Conservation (phyloP, 176 grass and related monocot genomes). For the Eremochloa ophiuroides region DNA sequence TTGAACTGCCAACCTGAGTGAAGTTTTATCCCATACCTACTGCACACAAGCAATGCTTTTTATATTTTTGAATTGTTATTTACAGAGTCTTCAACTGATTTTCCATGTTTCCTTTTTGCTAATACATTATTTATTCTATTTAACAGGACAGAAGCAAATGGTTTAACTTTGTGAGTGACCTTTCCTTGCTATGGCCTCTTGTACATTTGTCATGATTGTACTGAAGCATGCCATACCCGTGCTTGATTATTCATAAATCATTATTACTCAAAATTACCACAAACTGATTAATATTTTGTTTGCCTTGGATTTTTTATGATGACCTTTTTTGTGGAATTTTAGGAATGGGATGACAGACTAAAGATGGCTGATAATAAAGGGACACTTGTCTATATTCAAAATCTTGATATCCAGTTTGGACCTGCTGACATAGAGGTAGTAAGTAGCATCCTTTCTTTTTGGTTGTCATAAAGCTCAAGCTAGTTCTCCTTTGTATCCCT, state of each 20-base stretch:
- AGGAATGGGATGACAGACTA: conserved; percentile 63
- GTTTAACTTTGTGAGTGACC: conserved; percentile 81
- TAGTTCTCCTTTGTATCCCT: neutral
- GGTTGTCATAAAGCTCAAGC: neutral
- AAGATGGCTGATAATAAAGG: conserved; percentile 38
- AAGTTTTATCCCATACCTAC: neutral
- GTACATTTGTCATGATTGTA: neutral
- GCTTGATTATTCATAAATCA: conserved; percentile 15
- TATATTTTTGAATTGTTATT: conserved; percentile 9
- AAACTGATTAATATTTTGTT: conserved; percentile 14
- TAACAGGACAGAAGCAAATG: conserved; percentile 86
- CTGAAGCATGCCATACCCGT: conserved; percentile 2
- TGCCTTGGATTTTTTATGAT: conserved; percentile 1
- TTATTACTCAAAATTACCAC: neutral
- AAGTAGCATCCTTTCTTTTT: conserved; percentile 10
- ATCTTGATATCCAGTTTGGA: conserved; percentile 71
- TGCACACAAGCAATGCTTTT: neutral
- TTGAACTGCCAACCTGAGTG: neutral
- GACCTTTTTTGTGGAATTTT: conserved; percentile 26
- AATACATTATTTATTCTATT: conserved; percentile 28
- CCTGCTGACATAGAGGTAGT: conserved; percentile 79
- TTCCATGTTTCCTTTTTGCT: conserved; percentile 31
- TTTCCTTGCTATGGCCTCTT: conserved; percentile 17
- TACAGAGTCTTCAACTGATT: conserved; percentile 19
- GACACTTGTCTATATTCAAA: conserved; percentile 71